Conservation (phyloP, 768 basidiomycete species). For the Steccherinum ochraceum region DNA sequence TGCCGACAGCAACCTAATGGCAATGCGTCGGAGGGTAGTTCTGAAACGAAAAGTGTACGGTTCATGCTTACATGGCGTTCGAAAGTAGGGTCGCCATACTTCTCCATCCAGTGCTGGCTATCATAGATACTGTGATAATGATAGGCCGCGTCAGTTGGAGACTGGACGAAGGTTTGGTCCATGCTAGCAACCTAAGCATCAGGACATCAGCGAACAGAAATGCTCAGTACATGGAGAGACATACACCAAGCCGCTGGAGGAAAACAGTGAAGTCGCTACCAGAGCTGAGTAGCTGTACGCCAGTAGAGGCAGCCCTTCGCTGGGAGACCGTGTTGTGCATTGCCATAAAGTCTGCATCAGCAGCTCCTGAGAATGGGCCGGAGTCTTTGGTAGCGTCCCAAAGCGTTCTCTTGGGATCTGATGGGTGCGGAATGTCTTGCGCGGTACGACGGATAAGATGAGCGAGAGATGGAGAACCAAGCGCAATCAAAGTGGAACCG, state of each 20-base stretch:
- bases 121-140: slow-evolving; percentile 62
- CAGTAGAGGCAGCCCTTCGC: slow-evolving; percentile 24
- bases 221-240: slow-evolving; percentile 20
- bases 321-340: slow-evolving; percentile 33
- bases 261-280: slow-evolving; percentile 93
- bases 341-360: slow-evolving; percentile 37
- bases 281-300: slow-evolving; percentile 63
- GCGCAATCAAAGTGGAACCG: slow-evolving; percentile 50
- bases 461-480: slow-evolving; percentile 77
- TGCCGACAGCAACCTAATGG: slow-evolving; percentile 47
- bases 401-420: slow-evolving; percentile 52
- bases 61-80: slow-evolving; percentile 40
- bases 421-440: slow-evolving; percentile 68
- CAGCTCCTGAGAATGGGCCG: slow-evolving; percentile 41
- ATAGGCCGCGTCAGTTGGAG: slow-evolving; percentile 42
- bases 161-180: slow-evolving; percentile 30
- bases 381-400: slow-evolving; percentile 72
- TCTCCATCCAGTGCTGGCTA: slow-evolving; percentile 50
- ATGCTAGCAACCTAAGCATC: slow-evolving; percentile 26
- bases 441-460: slow-evolving; percentile 67
- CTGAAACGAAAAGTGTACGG: neutral
- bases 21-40: neutral
- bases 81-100: slow-evolving; percentile 62
- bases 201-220: slow-evolving; percentile 23
- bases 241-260: slow-evolving; percentile 69